Evolutionary conservation across 1,139 yeast species (phyloP), one percentile per base, ranked within the genome.

Genomic region (Protomyces macrosporus): DNA sequence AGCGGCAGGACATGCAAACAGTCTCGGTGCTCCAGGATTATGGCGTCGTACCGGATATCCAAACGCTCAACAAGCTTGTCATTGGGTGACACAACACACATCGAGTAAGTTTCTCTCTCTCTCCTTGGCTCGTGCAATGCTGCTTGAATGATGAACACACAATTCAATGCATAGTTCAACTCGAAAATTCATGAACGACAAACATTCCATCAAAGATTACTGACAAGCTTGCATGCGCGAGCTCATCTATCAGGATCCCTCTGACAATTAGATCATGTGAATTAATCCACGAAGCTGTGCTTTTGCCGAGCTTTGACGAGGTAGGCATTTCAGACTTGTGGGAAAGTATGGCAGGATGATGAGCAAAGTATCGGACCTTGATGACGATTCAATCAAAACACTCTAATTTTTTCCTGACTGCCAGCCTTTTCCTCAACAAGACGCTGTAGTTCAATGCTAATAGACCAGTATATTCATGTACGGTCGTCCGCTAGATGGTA

Each of bases 41-140:
- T 39, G 52, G 50, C 32, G 55, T 57, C 36, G n/a, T 53, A 10
- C 60, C 60, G n/a, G 60, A 53, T 16, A 48, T 57, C 48, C 45
- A 51, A n/a, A 53, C 60, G 9, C 60, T 57, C 9, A 57, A 57
- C 23, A 14, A 6, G 4, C 48, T 42, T 16, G 9, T 42, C 30
- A 10, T 14, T n/a, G 30, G 16, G 32, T 5, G 16, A 10, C 33
- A 42, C 10, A 10, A 14, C 16, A 23, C 23, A 23, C 23, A 23
- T 23, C 23, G 23, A 23, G 23, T 23, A 23, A 23, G 23, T 23
- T 2, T 14, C 30, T 6, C 23, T 14, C 30, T 6, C 1, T 9
- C 32, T 42, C 48, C 6, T 30, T 42, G 48, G 30, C 23, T 42
- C 32, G 23, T 2, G 23, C 23, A 23, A 23, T 23, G 23, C 23